Conservation (phyloP, 2,329 filamentous ascomycete genomes). For the Sphaerostilbella broomeana region DNA sequence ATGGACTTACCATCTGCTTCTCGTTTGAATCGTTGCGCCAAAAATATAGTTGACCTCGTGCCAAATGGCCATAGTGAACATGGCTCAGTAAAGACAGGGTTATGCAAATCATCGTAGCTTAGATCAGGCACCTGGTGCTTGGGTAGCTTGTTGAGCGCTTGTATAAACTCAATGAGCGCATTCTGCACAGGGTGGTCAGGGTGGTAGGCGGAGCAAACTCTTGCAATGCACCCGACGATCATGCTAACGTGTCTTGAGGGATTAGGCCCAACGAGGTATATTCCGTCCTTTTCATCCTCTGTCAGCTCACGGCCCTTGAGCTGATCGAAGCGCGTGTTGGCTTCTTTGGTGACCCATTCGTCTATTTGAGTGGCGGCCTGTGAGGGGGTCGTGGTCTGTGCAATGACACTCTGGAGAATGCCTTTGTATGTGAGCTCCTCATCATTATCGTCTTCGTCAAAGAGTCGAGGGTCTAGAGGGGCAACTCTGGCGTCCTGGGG, state of each 20-base stretch:
- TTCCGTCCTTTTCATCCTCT: neutral
- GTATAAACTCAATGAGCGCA: constrained; percentile 7
- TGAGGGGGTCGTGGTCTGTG: neutral
- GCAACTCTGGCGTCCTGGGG: no score
- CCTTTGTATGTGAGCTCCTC: constrained; percentile 12
- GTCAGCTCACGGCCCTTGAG: constrained; percentile 5
- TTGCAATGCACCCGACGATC: constrained; percentile 8
- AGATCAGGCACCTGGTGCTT: constrained; percentile 6
- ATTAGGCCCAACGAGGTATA: constrained; percentile 8
- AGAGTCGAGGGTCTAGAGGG: constrained; percentile 9
- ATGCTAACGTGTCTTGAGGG: constrained; percentile 10
- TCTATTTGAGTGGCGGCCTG: constrained; percentile 9
- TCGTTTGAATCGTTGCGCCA: constrained; percentile 7
- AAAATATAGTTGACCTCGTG: neutral
- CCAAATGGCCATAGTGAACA: constrained; percentile 11
- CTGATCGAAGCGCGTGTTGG: neutral
- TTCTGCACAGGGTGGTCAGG: constrained; percentile 7
- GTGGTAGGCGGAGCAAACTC: constrained; percentile 10
- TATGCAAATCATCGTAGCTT: constrained; percentile 5
- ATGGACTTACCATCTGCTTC: constrained; percentile 6
- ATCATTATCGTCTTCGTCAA: constrained; percentile 10
- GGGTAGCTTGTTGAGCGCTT: constrained; percentile 3
- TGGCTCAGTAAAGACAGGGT: neutral
- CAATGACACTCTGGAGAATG: constrained; percentile 8
- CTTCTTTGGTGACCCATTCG: constrained; percentile 12